A percentile compares a stretch with the other conserved stretches of the same genome.
Conservation (phyloP, 176 grass and related monocot genomes). For the Eragrostis nindensis region DNA sequence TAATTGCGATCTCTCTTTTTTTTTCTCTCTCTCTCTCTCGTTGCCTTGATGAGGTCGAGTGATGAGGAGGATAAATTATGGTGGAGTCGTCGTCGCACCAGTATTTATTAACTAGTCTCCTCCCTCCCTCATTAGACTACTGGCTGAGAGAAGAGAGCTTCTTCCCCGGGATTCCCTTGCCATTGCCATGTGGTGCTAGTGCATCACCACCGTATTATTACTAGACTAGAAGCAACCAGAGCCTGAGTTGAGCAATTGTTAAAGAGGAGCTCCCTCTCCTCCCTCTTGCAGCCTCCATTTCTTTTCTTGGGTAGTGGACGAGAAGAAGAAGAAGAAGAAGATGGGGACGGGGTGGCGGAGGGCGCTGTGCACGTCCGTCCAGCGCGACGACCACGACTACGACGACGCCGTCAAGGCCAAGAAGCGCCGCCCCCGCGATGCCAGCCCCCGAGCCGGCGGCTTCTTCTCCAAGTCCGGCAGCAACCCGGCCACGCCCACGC, state of each 20-base stretch:
- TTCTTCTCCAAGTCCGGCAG: conserved; percentile 65
- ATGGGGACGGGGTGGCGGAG: conserved; percentile 95
- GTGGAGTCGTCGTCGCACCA: neutral
- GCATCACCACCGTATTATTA: too few relatives aligned
- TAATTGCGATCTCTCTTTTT: neutral
- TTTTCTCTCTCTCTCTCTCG: neutral
- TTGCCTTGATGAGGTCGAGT: neutral
- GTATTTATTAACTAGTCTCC: neutral
- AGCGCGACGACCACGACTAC: conserved; percentile 42
- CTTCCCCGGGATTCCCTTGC: neutral
- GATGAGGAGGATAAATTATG: neutral
- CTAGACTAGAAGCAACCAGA: too few relatives aligned
- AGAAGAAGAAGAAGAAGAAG: too few relatives aligned
- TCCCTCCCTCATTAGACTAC: neutral
- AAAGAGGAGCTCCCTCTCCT: too few relatives aligned
- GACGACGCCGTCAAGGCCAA: neutral
- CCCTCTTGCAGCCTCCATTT: too few relatives aligned
- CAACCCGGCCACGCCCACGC: conserved; percentile 37
- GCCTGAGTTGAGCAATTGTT: too few relatives aligned
- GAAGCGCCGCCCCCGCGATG: conserved; percentile 31
- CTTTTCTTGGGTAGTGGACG: too few relatives aligned
- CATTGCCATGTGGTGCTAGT: neutral
- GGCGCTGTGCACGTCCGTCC: conserved; percentile 88
- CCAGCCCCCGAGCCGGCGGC: conserved; percentile 37
- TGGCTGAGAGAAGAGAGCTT: neutral